A percentile compares a stretch with the other conserved stretches of the same genome.
Conservation (phyloP, 495 filamentous ascomycete genomes). For the Saxophila tyrrhenica region DNA sequence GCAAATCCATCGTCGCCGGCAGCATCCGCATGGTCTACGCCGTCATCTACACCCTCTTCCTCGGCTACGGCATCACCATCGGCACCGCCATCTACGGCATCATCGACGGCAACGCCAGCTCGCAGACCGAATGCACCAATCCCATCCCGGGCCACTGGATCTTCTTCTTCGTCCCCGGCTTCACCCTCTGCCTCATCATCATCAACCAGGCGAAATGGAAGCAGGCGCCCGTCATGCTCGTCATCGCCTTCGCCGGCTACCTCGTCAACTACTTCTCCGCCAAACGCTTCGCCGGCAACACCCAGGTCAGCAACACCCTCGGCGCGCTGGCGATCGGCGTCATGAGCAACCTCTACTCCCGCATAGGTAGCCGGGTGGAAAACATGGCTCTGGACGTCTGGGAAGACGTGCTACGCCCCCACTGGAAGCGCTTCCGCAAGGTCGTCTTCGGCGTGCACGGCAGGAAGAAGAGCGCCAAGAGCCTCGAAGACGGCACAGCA, state of each 20-base stretch:
- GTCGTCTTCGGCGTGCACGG: not conserved
- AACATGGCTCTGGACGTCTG: constrained; percentile 29
- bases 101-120: constrained; percentile 63
- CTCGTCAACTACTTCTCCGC: constrained; percentile 73
- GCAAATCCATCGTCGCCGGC: constrained; percentile 72
- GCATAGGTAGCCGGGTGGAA: constrained; percentile 40
- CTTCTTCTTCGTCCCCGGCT: constrained; percentile 65
- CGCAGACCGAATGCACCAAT: constrained; percentile 57
- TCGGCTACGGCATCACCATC: constrained; percentile 95
- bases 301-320: constrained; percentile 72
- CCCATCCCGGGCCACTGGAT: constrained; percentile 52
- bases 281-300: constrained; percentile 59
- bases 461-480: not conserved
- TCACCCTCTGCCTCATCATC: constrained; percentile 69
- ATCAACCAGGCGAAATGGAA: constrained; percentile 88
- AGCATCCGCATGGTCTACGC: constrained; percentile 94
- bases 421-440: constrained; percentile 10
- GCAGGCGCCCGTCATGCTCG: constrained; percentile 75
- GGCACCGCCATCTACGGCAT: constrained; percentile 83
- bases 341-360: constrained; percentile 76
- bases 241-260: constrained; percentile 77
- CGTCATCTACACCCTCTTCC: constrained; percentile 87
- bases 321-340: constrained; percentile 81
- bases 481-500: constrained; percentile 13
- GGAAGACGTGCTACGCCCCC: constrained; percentile 22